Conservation (phyloP, 2,329 filamentous ascomycete species). For the Colletotrichum sp. region DNA sequence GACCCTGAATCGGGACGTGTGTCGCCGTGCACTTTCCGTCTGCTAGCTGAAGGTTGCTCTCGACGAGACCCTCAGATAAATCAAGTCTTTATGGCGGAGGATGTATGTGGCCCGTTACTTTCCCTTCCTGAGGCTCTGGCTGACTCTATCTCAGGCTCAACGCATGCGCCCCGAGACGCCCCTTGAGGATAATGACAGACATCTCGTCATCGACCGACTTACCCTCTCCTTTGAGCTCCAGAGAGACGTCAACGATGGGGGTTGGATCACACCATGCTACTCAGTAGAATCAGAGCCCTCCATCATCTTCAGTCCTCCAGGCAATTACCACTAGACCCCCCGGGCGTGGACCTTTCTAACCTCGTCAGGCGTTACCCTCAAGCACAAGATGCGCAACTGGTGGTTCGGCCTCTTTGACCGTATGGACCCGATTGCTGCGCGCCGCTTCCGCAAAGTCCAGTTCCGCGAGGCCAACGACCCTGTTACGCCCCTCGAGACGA, state of each 20-base stretch:
- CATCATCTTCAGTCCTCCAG: conserved; percentile 16
- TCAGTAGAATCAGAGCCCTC: conserved; percentile 19
- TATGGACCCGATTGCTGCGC: conserved; percentile 19
- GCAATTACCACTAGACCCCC: background rate
- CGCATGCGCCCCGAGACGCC: conserved; percentile 17
- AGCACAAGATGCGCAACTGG: conserved; percentile 21
- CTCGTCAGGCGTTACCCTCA: conserved; percentile 1
- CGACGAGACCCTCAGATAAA: conserved; percentile 29
- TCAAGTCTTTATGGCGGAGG: conserved; percentile 20
- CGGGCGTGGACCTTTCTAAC: background rate
- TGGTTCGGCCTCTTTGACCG: conserved; percentile 19
- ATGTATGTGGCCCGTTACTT: conserved; percentile 16
- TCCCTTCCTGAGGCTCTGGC: background rate
- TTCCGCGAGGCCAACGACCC: background rate
- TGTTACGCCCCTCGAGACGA: background rate
- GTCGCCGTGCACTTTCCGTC: conserved; percentile 45
- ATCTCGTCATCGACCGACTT: conserved; percentile 1
- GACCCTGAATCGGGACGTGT: conserved; percentile 39
- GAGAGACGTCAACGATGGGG: conserved; percentile 24
- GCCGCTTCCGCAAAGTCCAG: conserved; percentile 13
- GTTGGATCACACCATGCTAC: conserved; percentile 18
- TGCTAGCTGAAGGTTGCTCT: conserved; percentile 38
- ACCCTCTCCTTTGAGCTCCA: conserved; percentile 21
- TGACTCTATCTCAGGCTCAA: background rate
- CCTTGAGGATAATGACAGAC: background rate